These are phyloP conservation scores for Fusarium compactum DNA, from an alignment of 2,329 filamentous ascomycete species.

Conservation along the genomic window DNA sequence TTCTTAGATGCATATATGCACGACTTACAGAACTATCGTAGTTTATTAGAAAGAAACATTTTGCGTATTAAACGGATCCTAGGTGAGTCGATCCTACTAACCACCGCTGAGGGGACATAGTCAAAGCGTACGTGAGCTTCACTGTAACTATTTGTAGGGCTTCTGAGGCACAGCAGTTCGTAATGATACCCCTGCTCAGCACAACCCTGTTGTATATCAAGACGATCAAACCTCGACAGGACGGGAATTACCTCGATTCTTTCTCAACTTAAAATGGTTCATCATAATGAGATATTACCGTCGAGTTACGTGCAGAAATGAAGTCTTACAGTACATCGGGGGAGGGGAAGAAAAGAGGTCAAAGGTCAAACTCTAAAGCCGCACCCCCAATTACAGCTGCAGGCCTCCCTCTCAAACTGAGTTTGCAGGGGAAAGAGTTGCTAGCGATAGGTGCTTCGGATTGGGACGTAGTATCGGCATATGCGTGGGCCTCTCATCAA, in stretches of 20 bases:
- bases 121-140: background rate
- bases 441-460: background rate
- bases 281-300: background rate
- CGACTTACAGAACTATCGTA: background rate
- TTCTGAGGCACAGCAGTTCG: background rate
- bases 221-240: conserved; percentile 14
- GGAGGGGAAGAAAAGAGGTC: background rate
- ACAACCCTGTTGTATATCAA: conserved; percentile 16
- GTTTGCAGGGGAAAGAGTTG: background rate
- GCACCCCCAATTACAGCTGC: conserved; percentile 3
- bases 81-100: background rate
- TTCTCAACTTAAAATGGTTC: background rate
- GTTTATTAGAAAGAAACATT: background rate
- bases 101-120: background rate
- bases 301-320: background rate
- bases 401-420: background rate
- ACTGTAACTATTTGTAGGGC: background rate
- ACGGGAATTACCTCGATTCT: background rate
- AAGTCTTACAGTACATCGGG: background rate
- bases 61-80: background rate
- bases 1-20: conserved; percentile 4
- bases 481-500: conserved; percentile 21
- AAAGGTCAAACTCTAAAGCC: conserved; percentile 15
- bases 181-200: conserved; percentile 12
- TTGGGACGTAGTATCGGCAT: conserved; percentile 25